phyloP scores from a whole-genome alignment of 345 rosid genomes.

The Rhizophora apiculata region DNA sequence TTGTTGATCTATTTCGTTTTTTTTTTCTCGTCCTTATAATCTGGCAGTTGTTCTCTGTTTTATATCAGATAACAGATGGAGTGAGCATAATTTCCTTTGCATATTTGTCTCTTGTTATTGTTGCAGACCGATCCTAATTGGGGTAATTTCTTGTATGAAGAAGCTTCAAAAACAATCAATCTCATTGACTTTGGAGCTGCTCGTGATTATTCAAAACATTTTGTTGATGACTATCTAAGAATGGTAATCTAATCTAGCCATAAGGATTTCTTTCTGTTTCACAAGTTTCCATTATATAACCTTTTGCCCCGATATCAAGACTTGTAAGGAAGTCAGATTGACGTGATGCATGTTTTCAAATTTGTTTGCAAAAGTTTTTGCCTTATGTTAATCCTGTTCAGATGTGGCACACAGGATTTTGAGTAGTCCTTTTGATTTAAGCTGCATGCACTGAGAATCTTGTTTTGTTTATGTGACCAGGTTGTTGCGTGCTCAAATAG shows the following conservation, averaged over 20 bases:
- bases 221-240: slow-evolving; percentile 80
- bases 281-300: not conserved
- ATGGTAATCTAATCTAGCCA: slow-evolving; percentile 50
- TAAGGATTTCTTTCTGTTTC: not conserved
- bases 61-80: not conserved
- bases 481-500: slow-evolving; percentile 80
- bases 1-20: not conserved
- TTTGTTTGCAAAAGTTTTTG: too few relatives aligned
- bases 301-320: not conserved
- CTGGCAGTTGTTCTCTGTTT: not conserved
- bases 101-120: slow-evolving; percentile 11
- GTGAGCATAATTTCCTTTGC: slow-evolving; percentile 1
- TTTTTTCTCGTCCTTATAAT: not conserved
- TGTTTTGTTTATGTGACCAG: slow-evolving; percentile 33
- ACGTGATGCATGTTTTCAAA: too few relatives aligned
- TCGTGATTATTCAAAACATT: slow-evolving; percentile 76
- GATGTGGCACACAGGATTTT: not conserved
- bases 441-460: slow-evolving; percentile 13
- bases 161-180: slow-evolving; percentile 58
- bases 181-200: slow-evolving; percentile 98
- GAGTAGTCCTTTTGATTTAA: not conserved
- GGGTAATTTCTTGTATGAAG: slow-evolving; percentile 86
- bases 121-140: slow-evolving; percentile 96
- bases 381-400: not conserved
- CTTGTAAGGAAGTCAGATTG: too few relatives aligned